A percentile compares a stretch with the other conserved stretches of the same genome.
Conservation (phyloP, 306 rosid species). For the Styphnolobium japonicum region DNA sequence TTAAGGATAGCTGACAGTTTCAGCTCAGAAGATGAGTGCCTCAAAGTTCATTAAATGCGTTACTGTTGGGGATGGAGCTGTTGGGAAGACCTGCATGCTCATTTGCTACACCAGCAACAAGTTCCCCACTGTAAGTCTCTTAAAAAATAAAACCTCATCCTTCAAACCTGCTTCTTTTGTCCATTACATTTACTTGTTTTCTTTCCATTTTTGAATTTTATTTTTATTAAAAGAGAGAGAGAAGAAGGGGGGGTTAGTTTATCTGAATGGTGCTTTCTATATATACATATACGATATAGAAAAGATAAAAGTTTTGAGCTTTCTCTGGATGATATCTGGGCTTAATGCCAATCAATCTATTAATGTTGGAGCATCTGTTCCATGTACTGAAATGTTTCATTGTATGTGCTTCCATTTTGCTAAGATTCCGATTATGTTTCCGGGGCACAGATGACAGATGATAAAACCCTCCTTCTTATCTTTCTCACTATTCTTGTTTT, state of each 20-base stretch:
- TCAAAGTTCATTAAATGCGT: conserved; percentile 99
- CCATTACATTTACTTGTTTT: neutral
- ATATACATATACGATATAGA: neutral
- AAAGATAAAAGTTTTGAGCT: neutral
- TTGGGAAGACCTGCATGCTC: conserved; percentile 98
- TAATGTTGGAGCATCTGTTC: neutral
- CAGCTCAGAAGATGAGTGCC: conserved; percentile 75
- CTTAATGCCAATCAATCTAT: neutral
- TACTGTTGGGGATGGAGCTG: conserved; percentile 99
- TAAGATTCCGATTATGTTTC: neutral
- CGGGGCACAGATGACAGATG: too few species aligned
- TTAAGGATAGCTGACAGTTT: conserved; percentile 12
- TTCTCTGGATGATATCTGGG: neutral
- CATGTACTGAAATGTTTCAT: neutral
- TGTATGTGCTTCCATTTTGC: neutral
- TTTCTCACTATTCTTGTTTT: neutral
- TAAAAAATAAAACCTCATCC: neutral
- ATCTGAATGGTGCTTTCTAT: neutral
- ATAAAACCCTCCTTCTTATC: neutral
- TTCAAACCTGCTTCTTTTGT: conserved; percentile 8
- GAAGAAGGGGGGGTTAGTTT: conserved; percentile 1
- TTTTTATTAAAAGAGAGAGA: too few species aligned
- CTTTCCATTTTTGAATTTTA: conserved; percentile 17
- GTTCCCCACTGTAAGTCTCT: conserved; percentile 84
- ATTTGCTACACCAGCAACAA: conserved; percentile 97